Conservation (phyloP, 495 filamentous ascomycete species). For the Daldinia loculata region DNA sequence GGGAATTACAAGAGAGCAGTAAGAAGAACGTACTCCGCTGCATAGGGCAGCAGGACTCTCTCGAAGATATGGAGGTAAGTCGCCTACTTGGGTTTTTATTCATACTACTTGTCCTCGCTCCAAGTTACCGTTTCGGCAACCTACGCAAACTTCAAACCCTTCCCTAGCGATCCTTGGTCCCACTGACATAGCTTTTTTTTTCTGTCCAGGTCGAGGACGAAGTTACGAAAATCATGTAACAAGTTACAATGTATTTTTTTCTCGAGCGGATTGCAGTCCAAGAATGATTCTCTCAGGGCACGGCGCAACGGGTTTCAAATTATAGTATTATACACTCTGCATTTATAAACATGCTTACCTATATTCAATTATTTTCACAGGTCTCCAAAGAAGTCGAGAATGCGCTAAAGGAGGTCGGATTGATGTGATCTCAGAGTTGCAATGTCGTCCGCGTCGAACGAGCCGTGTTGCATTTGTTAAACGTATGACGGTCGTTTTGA, state of each 20-base stretch:
- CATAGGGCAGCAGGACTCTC: slow-evolving; percentile 91
- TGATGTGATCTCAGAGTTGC: slow-evolving; percentile 47
- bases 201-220: slow-evolving; percentile 88
- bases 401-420: slow-evolving; percentile 51
- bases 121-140: neutral
- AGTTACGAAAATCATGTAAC: slow-evolving; percentile 94
- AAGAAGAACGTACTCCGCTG: slow-evolving; percentile 97
- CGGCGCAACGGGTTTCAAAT: slow-evolving; percentile 36
- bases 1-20: slow-evolving; percentile 98
- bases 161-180: slow-evolving; percentile 43
- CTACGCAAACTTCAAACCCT: slow-evolving; percentile 9
- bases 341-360: slow-evolving; percentile 38
- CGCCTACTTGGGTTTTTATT: slow-evolving; percentile 17
- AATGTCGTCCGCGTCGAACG: slow-evolving; percentile 3
- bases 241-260: slow-evolving; percentile 44
- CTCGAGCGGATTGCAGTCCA: slow-evolving; percentile 27
- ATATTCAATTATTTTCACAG: slow-evolving; percentile 49
- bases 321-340: slow-evolving; percentile 35
- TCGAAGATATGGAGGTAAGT: slow-evolving; percentile 98
- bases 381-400: slow-evolving; percentile 44
- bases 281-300: slow-evolving; percentile 24
- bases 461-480: slow-evolving; percentile 24
- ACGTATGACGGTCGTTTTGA: slow-evolving; percentile 26
- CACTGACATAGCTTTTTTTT: slow-evolving; percentile 64
- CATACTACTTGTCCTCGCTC: slow-evolving; percentile 1